phyloP scores from a whole-genome alignment of 2,329 filamentous ascomycete genomes.

The Hymenoscyphus occultus region DNA sequence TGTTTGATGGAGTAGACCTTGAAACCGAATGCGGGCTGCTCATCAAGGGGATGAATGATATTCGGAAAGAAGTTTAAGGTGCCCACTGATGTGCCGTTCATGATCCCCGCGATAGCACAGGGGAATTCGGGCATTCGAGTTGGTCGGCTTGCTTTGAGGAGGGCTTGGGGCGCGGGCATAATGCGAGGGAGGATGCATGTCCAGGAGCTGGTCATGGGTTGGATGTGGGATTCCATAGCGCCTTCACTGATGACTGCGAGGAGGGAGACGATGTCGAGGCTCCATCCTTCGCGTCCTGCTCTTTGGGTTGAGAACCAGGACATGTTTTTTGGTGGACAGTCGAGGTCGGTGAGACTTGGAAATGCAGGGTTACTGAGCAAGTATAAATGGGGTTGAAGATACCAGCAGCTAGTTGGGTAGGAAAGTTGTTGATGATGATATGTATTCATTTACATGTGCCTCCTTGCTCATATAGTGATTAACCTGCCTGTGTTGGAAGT shows the following conservation, averaged over 20 bases:
- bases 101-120: conserved; percentile 56
- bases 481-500: too few species aligned
- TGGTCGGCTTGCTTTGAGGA: conserved; percentile 56
- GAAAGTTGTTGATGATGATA: too few species aligned
- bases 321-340: background rate
- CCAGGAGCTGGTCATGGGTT: conserved; percentile 56
- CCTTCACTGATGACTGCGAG: conserved; percentile 62
- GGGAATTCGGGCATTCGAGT: conserved; percentile 53
- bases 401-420: too few species aligned
- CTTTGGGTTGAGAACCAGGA: conserved; percentile 44
- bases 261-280: conserved; percentile 59
- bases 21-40: conserved; percentile 47
- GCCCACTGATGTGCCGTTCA: conserved; percentile 52
- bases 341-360: too few species aligned
- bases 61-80: conserved; percentile 61
- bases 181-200: conserved; percentile 58
- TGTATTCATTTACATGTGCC: too few species aligned
- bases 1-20: conserved; percentile 49
- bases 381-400: too few species aligned
- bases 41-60: conserved; percentile 55
- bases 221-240: conserved; percentile 55
- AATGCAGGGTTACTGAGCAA: too few species aligned
- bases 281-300: conserved; percentile 45
- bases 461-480: too few species aligned
- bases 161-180: conserved; percentile 59